Evolutionary conservation across 768 basidiomycete genomes (phyloP), one percentile per base, ranked within the genome.

Genomic region (Lentinus brumalis): DNA sequence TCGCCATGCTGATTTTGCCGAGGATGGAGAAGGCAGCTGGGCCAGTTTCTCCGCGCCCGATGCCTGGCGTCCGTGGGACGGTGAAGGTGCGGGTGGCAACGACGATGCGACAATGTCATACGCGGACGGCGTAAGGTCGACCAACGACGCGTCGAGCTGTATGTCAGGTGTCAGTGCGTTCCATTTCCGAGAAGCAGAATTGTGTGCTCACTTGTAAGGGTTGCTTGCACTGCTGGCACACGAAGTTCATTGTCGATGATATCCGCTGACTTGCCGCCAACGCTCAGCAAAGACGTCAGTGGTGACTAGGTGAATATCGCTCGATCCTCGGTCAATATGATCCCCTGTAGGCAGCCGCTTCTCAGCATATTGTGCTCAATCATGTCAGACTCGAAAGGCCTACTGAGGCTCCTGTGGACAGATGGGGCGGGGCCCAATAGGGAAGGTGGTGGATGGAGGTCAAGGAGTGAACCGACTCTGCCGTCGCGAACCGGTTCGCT

Each of bases 171-270:
- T 49, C 41, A 56, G n/a, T 56, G 16, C 11, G 3, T 18, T 11
- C 2, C 12, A 30, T 32, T 12, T 59, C 14, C 5, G 2, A 41
- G n/a, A 40, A 56, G 35, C 29, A 44, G 47, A 14, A 21, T 1
- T 42, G 49, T 53, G 26, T 1, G 29, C 74, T 60, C 72, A 90
- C 90, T 83, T 94, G 88, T 38, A 97, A 77, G 6, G 92, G 92
- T 70, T 96, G 91, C 75, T 93, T 94, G 80, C 92, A 94, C 75
- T 94, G 92, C 70, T 94, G 92, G 69, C 92, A 94, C 51, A 89
- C 81, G 67, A 80, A 81, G 57, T 66, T 76, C 81, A 82, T 81
- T 53, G 65, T 15, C 18, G 40, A 32, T 51, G 50, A 35, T 35
- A 3, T 6, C 3, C 35, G 35, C 35, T n/a, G n/a, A n/a, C n/a